A percentile compares a stretch with the other conserved stretches of the same genome.
Evolutionary conservation across 1,139 yeast species (phyloP).

Genomic region (Sugiyamaella japonica): DNA sequence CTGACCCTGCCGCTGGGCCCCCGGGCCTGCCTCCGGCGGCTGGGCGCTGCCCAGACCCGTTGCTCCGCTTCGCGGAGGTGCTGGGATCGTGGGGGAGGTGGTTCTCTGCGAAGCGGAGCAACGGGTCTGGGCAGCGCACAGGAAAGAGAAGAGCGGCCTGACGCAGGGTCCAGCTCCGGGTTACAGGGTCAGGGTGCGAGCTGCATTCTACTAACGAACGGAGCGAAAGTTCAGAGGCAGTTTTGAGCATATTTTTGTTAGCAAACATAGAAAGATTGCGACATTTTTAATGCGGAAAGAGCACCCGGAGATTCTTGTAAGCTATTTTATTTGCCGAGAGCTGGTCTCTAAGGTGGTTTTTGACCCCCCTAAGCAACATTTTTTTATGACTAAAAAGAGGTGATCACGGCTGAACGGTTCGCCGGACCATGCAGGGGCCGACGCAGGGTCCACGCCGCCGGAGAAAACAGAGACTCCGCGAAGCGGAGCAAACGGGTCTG

Average conservation of each 20-base stretch:
- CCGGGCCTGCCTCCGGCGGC: not conserved
- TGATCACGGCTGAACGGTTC: not conserved
- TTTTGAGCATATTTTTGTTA: not conserved
- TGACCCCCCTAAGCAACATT: not conserved
- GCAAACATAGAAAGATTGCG: not conserved
- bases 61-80: too few species aligned
- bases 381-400: not conserved
- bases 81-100: too few species aligned
- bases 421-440: not conserved
- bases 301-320: too few species aligned
- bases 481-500: not conserved
- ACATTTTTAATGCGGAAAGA: not conserved
- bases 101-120: not conserved
- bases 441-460: not conserved
- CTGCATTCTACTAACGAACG: not conserved
- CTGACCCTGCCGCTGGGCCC: conserved; percentile 1
- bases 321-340: too few species aligned
- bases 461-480: too few species aligned
- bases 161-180: too few species aligned
- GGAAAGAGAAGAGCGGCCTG: too few species aligned
- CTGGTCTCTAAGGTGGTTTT: not conserved
- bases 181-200: too few species aligned
- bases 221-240: not conserved
- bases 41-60: not conserved
- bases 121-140: not conserved